Conservation (phyloP, 345 rosid species). For the Nasturtium officinale region DNA sequence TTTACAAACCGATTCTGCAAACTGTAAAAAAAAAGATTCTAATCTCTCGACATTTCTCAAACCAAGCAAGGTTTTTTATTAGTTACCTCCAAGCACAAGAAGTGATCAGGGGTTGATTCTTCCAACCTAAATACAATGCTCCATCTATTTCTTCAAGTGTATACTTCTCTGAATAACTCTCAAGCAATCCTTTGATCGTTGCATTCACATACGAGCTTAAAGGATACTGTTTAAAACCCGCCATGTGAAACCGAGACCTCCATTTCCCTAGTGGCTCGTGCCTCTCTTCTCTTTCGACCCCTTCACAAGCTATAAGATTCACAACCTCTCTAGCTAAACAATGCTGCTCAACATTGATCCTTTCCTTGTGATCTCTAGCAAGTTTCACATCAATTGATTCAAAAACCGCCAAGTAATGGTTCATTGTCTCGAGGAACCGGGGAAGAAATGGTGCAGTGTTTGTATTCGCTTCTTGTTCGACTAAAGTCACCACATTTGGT, state of each 20-base stretch:
- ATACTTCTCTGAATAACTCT: conserved; percentile 63
- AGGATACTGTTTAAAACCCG: conserved; percentile 78
- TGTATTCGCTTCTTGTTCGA: conserved; percentile 89
- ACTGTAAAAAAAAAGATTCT: conserved; percentile 28
- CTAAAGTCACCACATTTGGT: conserved; percentile 81
- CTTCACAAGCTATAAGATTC: conserved; percentile 92
- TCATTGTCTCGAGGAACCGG: conserved; percentile 76
- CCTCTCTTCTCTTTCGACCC: conserved; percentile 87
- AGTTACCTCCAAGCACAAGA: conserved; percentile 88
- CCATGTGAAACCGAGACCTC: conserved; percentile 83
- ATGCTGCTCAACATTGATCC: conserved; percentile 89
- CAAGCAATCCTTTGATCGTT: conserved; percentile 68
- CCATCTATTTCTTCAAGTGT: conserved; percentile 83
- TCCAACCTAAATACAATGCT: conserved; percentile 87
- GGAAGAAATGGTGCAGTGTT: conserved; percentile 78
- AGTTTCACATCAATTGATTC: conserved; percentile 78
- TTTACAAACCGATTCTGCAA: conserved; percentile 30
- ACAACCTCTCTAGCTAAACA: conserved; percentile 95
- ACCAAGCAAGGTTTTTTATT: not conserved
- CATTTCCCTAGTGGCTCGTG: conserved; percentile 85
- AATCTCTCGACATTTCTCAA: conserved; percentile 3
- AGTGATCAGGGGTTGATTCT: conserved; percentile 62
- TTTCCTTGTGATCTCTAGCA: conserved; percentile 79
- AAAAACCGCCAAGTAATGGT: conserved; percentile 70
- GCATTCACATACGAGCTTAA: conserved; percentile 72